A percentile compares a stretch with the other conserved stretches of the same genome.
Conservation (phyloP, 371 early-diverging fungal genomes). For the Mortierella sp. region DNA sequence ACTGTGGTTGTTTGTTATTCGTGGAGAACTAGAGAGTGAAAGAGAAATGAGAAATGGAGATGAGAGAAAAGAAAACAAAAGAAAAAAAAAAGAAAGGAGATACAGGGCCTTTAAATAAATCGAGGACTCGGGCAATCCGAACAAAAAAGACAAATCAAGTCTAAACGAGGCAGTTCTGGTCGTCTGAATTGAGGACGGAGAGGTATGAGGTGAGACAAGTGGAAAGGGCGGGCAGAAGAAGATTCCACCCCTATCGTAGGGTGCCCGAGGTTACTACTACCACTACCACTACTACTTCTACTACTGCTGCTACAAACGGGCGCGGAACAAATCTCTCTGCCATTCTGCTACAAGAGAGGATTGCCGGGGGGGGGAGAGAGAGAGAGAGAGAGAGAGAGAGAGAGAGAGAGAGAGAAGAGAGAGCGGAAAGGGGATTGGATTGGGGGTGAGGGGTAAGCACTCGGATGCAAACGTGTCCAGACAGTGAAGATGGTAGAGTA, state of each 20-base stretch:
- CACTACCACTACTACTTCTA: too few relatives aligned
- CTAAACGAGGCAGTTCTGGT: neutral
- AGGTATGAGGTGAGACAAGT: slow-evolving; percentile 1
- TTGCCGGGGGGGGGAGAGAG: too few relatives aligned
- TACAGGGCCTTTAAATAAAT: too few relatives aligned
- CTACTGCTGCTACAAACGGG: too few relatives aligned
- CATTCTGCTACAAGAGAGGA: too few relatives aligned
- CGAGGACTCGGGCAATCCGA: too few relatives aligned
- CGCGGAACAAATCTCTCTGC: too few relatives aligned
- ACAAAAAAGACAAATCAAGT: too few relatives aligned
- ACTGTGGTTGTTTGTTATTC: too few relatives aligned
- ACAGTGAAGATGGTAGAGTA: neutral
- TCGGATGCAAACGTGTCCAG: neutral
- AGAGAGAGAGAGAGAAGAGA: too few relatives aligned
- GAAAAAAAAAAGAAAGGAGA: slow-evolving; percentile 17
- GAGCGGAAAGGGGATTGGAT: too few relatives aligned
- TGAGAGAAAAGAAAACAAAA: neutral
- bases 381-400: too few relatives aligned
- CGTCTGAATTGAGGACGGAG: neutral
- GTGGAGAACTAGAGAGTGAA: neutral
- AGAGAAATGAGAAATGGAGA: slow-evolving; percentile 5
- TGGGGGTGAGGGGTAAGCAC: neutral
- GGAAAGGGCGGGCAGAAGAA: neutral
- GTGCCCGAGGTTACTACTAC: neutral
- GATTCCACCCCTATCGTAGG: neutral